These are phyloP conservation scores for Osmanthus fragrans DNA, from an alignment of 257 asterid genomes.

Conservation along the genomic window DNA sequence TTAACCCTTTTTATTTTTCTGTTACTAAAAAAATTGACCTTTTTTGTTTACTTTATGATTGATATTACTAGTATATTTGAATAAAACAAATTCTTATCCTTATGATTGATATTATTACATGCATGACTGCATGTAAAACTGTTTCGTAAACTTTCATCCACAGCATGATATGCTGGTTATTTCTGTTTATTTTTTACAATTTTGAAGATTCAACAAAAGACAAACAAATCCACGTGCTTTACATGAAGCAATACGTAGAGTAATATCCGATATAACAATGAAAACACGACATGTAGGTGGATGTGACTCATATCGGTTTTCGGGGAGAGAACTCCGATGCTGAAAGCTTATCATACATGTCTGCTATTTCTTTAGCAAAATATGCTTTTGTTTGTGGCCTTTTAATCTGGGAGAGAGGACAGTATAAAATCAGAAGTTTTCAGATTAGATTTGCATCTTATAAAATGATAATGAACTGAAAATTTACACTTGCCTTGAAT, in stretches of 20 bases:
- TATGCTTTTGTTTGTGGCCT: slow-evolving; percentile 70
- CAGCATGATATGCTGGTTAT: background rate
- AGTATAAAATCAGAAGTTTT: background rate
- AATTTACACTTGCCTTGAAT: slow-evolving; percentile 45
- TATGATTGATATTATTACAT: no score
- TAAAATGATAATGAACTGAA: background rate
- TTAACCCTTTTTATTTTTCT: no score
- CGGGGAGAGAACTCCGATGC: slow-evolving; percentile 39
- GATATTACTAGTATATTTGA: no score
- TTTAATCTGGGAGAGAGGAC: slow-evolving; percentile 51
- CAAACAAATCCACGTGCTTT: background rate
- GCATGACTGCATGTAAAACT: background rate
- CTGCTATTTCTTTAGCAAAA: slow-evolving; percentile 58
- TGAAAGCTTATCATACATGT: slow-evolving; percentile 62
- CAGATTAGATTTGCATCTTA: background rate
- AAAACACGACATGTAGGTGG: slow-evolving; percentile 9
- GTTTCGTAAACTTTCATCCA: background rate
- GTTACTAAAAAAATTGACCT: no score
- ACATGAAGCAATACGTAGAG: background rate
- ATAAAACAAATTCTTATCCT: no score
- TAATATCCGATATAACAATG: background rate
- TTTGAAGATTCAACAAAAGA: background rate
- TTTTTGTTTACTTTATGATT: no score
- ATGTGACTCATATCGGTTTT: slow-evolving; percentile 11
- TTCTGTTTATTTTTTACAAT: background rate